Percentiles rank a stretch among this genome's conserved stretches.
Evolutionary conservation across 768 basidiomycete genomes (phyloP).

Genomic region (Psilocybe cubensis): DNA sequence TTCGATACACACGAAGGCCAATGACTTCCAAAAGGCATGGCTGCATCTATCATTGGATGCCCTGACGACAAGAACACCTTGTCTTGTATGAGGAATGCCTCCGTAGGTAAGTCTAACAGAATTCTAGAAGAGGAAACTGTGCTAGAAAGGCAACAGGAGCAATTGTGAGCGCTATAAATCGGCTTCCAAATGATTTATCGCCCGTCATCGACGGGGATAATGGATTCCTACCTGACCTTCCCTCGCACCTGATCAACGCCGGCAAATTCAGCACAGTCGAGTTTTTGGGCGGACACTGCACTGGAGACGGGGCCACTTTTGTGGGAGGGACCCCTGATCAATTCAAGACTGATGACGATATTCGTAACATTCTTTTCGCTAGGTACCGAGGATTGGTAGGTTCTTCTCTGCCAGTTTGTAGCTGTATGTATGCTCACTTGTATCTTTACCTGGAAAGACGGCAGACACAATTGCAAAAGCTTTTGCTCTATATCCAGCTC

Average conservation of each 20-base stretch:
- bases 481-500: slow-evolving; percentile 40
- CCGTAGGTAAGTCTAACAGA: slow-evolving; percentile 26
- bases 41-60: slow-evolving; percentile 32
- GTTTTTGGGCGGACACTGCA: slow-evolving; percentile 47
- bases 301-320: slow-evolving; percentile 46
- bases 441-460: slow-evolving; percentile 26
- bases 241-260: slow-evolving; percentile 34
- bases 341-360: slow-evolving; percentile 43
- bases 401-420: background rate
- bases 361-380: slow-evolving; percentile 34
- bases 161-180: slow-evolving; percentile 42
- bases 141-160: slow-evolving; percentile 27
- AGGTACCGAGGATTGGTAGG: slow-evolving; percentile 40
- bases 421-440: background rate
- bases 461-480: slow-evolving; percentile 38
- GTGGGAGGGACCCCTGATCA: slow-evolving; percentile 38
- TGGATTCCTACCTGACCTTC: slow-evolving; percentile 40
- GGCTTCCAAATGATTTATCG: slow-evolving; percentile 28
- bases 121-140: background rate
- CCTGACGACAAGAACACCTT: slow-evolving; percentile 27
- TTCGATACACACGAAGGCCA: background rate
- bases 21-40: slow-evolving; percentile 23
- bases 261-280: slow-evolving; percentile 35
- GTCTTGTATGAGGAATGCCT: slow-evolving; percentile 39
- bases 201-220: slow-evolving; percentile 43